phyloP scores from a whole-genome alignment of 352 stramenopile species.

The Elongisporangium anandrum region DNA sequence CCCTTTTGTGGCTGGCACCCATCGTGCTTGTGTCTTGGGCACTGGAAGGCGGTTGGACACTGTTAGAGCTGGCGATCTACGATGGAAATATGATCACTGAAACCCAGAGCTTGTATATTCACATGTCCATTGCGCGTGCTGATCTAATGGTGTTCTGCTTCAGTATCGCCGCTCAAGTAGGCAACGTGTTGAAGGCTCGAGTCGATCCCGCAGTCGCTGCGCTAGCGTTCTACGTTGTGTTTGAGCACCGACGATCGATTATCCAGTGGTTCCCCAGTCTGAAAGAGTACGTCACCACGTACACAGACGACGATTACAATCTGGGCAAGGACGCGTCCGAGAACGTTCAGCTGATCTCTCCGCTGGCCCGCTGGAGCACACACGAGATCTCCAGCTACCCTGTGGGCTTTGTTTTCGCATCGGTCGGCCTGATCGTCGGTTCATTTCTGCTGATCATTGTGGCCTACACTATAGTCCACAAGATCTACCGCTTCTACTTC shows the following conservation, averaged over 20 bases:
- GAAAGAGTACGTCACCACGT: background rate
- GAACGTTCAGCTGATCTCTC: constrained; percentile 17
- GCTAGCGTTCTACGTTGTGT: constrained; percentile 12
- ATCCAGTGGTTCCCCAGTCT: background rate
- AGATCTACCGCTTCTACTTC: constrained; percentile 22
- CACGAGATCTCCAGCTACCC: constrained; percentile 18
- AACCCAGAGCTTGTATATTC: constrained; percentile 10
- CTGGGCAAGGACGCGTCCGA: constrained; percentile 9
- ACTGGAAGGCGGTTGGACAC: constrained; percentile 38
- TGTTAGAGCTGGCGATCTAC: constrained; percentile 32
- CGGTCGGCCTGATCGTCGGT: constrained; percentile 10
- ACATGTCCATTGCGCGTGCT: constrained; percentile 19
- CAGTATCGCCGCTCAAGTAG: constrained; percentile 20
- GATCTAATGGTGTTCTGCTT: constrained; percentile 39
- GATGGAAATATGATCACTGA: constrained; percentile 9
- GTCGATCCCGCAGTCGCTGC: constrained; percentile 23
- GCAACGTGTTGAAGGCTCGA: constrained; percentile 21
- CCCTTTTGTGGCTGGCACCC: constrained; percentile 22
- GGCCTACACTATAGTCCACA: constrained; percentile 16
- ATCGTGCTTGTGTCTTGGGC: constrained; percentile 33
- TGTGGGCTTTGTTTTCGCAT: constrained; percentile 15
- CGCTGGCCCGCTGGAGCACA: constrained; percentile 23
- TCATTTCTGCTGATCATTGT: constrained; percentile 18
- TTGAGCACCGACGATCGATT: constrained; percentile 5
- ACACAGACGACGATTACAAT: background rate